Evolutionary conservation across 2,329 filamentous ascomycete genomes (phyloP).

Genomic region (Pyrenophora seminiperda): DNA sequence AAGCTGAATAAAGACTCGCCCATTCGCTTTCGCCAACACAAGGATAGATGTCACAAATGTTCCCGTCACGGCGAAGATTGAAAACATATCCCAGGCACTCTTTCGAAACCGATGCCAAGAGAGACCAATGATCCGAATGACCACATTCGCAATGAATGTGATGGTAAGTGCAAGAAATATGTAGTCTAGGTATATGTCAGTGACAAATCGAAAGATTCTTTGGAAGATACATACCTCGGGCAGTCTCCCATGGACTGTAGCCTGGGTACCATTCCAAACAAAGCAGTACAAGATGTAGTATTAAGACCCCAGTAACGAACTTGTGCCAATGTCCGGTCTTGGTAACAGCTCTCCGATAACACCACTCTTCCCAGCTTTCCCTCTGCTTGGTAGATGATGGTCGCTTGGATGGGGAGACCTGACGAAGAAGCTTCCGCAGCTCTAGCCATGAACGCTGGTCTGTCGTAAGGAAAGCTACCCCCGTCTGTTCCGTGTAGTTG

Average conservation of each 20-base stretch:
- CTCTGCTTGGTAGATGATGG: constrained; percentile 77
- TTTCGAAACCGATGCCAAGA: constrained; percentile 90
- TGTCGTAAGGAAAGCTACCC: constrained; percentile 91
- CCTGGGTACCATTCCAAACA: constrained; percentile 86
- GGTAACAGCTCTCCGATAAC: constrained; percentile 89
- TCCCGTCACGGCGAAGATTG: constrained; percentile 76
- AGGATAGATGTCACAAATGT: constrained; percentile 83
- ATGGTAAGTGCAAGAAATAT: constrained; percentile 82
- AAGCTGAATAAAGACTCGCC: constrained; percentile 72
- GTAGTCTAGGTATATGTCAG: constrained; percentile 57
- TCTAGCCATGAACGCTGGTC: constrained; percentile 98
- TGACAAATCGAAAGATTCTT: background rate
- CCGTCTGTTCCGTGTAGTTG: constrained; percentile 98
- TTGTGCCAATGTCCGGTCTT: constrained; percentile 93
- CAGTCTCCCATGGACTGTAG: constrained; percentile 69
- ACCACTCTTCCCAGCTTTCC: constrained; percentile 85
- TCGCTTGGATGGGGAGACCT: constrained; percentile 93
- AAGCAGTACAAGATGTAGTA: constrained; percentile 81
- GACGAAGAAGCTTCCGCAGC: constrained; percentile 84
- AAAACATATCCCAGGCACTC: constrained; percentile 96
- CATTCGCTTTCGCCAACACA: constrained; percentile 64
- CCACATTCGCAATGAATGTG: constrained; percentile 80
- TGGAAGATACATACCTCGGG: constrained; percentile 57
- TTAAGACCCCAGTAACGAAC: constrained; percentile 76
- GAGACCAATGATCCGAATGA: constrained; percentile 82